Evolutionary conservation across 78 protist genomes (phyloP), one percentile per base, ranked within the genome.

Genomic region (Paratrimastix pyriformis): DNA sequence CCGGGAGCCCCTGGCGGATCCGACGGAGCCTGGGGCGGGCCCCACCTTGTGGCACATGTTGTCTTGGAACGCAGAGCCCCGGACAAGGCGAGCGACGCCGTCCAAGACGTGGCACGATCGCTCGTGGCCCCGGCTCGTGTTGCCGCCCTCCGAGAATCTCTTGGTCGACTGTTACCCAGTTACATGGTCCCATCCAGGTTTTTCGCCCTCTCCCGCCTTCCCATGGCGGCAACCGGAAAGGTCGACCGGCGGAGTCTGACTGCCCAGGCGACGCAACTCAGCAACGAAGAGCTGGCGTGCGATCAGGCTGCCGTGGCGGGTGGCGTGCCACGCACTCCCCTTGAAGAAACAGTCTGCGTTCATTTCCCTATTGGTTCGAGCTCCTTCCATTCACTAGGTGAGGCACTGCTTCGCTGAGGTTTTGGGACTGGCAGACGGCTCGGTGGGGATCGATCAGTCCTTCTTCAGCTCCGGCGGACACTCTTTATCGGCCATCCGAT

Each of bases 191-290:
- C 74, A 24, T 2, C 8, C 2, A 26, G n/a, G 18, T 33, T 29
- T 21, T 26, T n/a, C 29, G 3, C 8, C 9, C 7, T 69, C 35
- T 5, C 2, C 5, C 5, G 32, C 32, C 29, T 69, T 1, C 74
- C 74, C n/a, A n/a, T 69, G 9, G n/a, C 46, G n/a, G 40, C 58
- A 24, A 69, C 42, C 74, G 74, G 74, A 52, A 69, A 69, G 33
- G 26, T 69, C 21, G 38, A 69, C 3, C 74, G 74, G 37, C 21
- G 3, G 1, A 32, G 33, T 18, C 50, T 24, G 32, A 24, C 21
- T 21, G 15, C 32, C 57, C 21, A 52, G n/a, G 29, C 38, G n/a
- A 37, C 18, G 26, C 35, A 3, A 7, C 55, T n/a, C 59, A 48
- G 7, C 59, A 48, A 44, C 6, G 7, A 29, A n/a, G 42, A 26